A percentile compares a stretch with the other conserved stretches of the same genome.
Evolutionary conservation across 78 protist species (phyloP).

Genomic region (Mantamonas sphyraenae): DNA sequence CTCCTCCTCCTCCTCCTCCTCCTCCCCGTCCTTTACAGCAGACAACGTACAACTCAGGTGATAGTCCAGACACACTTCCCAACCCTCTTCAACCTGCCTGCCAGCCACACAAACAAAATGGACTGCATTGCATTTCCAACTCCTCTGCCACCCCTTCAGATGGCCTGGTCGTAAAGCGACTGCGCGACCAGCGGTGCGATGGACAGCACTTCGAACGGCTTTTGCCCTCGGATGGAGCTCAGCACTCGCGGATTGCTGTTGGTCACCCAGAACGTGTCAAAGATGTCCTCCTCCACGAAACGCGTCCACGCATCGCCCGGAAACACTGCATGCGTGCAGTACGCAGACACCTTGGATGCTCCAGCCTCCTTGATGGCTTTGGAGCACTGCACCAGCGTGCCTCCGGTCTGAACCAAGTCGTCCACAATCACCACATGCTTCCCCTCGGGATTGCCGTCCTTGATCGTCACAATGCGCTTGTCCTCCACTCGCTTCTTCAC

Average conservation of each 20-base stretch:
- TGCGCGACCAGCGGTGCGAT: conserved; percentile 8
- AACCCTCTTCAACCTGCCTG: no score
- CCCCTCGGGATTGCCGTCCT: conserved; percentile 29
- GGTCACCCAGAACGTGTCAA: conserved; percentile 19
- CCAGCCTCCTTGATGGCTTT: conserved; percentile 1
- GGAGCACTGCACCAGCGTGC: conserved; percentile 35
- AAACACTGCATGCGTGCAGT: conserved; percentile 40
- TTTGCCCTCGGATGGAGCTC: not conserved
- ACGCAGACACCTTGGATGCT: conserved; percentile 13
- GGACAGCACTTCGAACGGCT: conserved; percentile 35
- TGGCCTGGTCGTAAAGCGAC: no score
- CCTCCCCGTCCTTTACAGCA: no score
- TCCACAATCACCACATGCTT: conserved; percentile 43
- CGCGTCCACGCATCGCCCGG: conserved; percentile 14
- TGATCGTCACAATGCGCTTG: conserved; percentile 14
- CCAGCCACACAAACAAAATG: no score
- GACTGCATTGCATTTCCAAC: no score
- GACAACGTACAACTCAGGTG: no score
- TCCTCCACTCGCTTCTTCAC: conserved; percentile 17
- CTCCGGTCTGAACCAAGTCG: conserved; percentile 44
- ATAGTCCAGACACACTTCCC: no score
- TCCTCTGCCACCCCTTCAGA: no score
- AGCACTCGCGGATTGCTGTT: conserved; percentile 5
- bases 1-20: no score
- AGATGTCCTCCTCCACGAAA: not conserved